Conservation (phyloP, 2,329 filamentous ascomycete species). For the Verticillium nonalfalfae region DNA sequence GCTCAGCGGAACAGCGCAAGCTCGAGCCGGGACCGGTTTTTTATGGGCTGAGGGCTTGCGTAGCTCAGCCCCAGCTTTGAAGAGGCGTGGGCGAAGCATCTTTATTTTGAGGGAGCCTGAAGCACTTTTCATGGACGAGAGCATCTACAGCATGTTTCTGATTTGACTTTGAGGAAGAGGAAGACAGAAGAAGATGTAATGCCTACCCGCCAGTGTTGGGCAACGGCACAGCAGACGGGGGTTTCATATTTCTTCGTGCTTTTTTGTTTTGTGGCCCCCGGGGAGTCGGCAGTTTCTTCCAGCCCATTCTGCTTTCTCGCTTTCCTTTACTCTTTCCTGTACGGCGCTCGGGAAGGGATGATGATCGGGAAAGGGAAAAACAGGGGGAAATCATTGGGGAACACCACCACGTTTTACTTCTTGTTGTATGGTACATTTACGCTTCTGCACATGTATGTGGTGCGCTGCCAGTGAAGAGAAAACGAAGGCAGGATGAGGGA, state of each 20-base stretch:
- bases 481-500: too few species aligned
- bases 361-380: too few species aligned
- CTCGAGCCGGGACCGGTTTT: constrained; percentile 4
- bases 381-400: too few species aligned
- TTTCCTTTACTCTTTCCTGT: not conserved
- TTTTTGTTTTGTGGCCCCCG: not conserved
- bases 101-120: not conserved
- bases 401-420: too few species aligned
- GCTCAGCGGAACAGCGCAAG: constrained; percentile 5
- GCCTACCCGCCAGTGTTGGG: too few species aligned
- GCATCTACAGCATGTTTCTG: not conserved
- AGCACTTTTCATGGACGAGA: not conserved
- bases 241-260: not conserved
- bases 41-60: constrained; percentile 1
- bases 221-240: not conserved
- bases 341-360: not conserved
- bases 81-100: not conserved
- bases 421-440: too few species aligned
- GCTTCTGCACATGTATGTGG: too few species aligned
- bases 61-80: too few species aligned
- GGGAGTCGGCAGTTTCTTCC: not conserved
- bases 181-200: too few species aligned
- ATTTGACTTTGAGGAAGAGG: too few species aligned
- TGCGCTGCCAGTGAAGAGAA: too few species aligned
- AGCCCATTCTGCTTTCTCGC: too few species aligned